Evolutionary conservation across 2,329 filamentous ascomycete species (phyloP), one percentile per base, ranked within the genome.

Genomic region (Escovopsis sp.): DNA sequence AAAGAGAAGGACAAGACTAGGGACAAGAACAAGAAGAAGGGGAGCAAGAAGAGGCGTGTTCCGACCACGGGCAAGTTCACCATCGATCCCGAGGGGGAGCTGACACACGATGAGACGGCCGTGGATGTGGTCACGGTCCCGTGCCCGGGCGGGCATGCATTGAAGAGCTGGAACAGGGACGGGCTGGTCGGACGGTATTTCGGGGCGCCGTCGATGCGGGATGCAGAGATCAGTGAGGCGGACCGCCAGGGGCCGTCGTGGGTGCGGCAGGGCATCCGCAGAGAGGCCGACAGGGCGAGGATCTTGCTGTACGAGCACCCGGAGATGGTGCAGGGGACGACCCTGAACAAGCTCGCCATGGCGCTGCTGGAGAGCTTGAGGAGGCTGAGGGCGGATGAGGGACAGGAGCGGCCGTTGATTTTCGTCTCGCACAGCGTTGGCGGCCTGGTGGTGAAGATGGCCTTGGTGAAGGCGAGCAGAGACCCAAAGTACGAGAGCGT

Each of bases 381-480:
- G 24, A 54, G 48, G 31, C 51, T 65, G 40, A 54, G 67, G 16
- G 45, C 45, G 5, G 51, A 49, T 1, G 56, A 59, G 51, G 56
- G 57, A 39, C 52, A 54, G 15, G 56, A 55, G 35, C 65, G 75
- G 5, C 76, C 75, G 0, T 49, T 79, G 2, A 65, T 79, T 45
- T 76, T 79, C 50, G 63, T 79, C 11, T 74, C 67, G 10, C 76
- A 80, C 43, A 76, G 74, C 37, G 63, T 79, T 6, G 76, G 76
- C 1, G 76, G 76, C 0, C 51, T 79, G 24, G 71, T 79, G 1
- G 69, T 70, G 7, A 79, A 79, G 58, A 60, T 67, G 50, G 72
- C 71, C 2, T 50, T 79, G 35, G 62, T 70, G 7, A 68, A 64
- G 48, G 70, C 71, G 3, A 62, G 56, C 32, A 52, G 59, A 14